Evolutionary conservation across 2,329 filamentous ascomycete species (phyloP).

Genomic region (Cladophialophora yegresii): DNA sequence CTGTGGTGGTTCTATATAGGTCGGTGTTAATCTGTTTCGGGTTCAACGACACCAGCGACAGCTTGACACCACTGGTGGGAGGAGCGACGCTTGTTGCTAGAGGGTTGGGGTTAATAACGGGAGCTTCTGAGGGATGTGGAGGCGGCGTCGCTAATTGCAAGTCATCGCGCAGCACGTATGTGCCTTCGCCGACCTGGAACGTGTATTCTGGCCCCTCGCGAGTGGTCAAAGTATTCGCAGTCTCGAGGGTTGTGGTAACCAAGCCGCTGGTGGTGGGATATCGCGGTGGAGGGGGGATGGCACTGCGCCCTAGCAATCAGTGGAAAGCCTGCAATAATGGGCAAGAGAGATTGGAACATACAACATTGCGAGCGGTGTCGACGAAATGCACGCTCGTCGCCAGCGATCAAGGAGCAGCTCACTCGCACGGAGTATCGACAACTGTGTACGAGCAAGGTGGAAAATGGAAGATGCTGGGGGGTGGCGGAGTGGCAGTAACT

Average conservation of each 20-base stretch:
- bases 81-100: slow-evolving; percentile 81
- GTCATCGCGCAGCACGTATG: slow-evolving; percentile 87
- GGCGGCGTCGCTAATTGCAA: slow-evolving; percentile 90
- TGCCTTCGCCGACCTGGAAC: slow-evolving; percentile 91
- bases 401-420: not conserved
- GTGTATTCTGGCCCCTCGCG: slow-evolving; percentile 82
- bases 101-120: slow-evolving; percentile 83
- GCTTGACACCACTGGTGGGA: slow-evolving; percentile 79
- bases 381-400: not conserved
- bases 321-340: not conserved
- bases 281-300: slow-evolving; percentile 79
- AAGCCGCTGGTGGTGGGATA: slow-evolving; percentile 71
- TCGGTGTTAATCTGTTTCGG: slow-evolving; percentile 53
- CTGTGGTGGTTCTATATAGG: slow-evolving; percentile 57
- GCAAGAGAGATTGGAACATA: slow-evolving; percentile 18
- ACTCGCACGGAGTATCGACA: not conserved
- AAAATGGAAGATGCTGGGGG: slow-evolving; percentile 10
- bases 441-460: not conserved
- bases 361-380: slow-evolving; percentile 33
- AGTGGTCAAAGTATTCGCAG: slow-evolving; percentile 82
- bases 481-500: not conserved
- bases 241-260: slow-evolving; percentile 79
- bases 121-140: slow-evolving; percentile 91
- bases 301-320: slow-evolving; percentile 53
- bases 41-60: slow-evolving; percentile 75